Conservation (phyloP, 345 rosid species). For the Microcos paniculata region DNA sequence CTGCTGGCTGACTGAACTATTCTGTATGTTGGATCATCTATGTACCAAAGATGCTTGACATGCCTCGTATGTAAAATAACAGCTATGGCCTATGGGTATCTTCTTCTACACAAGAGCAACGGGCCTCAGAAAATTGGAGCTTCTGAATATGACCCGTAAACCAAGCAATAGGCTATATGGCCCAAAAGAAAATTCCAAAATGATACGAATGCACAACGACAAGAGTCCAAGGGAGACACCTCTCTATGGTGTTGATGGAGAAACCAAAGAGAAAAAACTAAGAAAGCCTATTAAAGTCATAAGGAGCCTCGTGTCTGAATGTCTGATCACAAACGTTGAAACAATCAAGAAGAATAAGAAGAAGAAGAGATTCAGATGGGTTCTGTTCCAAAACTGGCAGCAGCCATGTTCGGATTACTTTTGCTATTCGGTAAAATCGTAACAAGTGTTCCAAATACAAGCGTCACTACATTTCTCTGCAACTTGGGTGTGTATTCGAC, state of each 20-base stretch:
- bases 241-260: background rate
- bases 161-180: background rate
- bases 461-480: slow-evolving; percentile 38
- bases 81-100: background rate
- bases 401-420: background rate
- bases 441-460: slow-evolving; percentile 37
- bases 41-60: background rate
- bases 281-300: background rate
- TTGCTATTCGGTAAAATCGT: background rate
- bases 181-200: background rate
- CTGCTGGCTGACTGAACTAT: background rate
- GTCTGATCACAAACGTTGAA: slow-evolving; percentile 2
- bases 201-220: slow-evolving; percentile 10
- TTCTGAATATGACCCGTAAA: background rate
- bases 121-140: background rate
- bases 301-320: background rate
- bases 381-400: slow-evolving; percentile 21
- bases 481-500: slow-evolving; percentile 33
- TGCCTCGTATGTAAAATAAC: background rate
- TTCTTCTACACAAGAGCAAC: background rate
- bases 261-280: slow-evolving; percentile 4
- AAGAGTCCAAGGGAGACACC: background rate
- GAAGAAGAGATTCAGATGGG: slow-evolving; percentile 19
- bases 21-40: background rate
- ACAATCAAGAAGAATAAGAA: background rate